Evolutionary conservation across 371 early-diverging fungal genomes (phyloP), one percentile per base, ranked within the genome.

Genomic region (Thermomucor indicae-seudaticae): DNA sequence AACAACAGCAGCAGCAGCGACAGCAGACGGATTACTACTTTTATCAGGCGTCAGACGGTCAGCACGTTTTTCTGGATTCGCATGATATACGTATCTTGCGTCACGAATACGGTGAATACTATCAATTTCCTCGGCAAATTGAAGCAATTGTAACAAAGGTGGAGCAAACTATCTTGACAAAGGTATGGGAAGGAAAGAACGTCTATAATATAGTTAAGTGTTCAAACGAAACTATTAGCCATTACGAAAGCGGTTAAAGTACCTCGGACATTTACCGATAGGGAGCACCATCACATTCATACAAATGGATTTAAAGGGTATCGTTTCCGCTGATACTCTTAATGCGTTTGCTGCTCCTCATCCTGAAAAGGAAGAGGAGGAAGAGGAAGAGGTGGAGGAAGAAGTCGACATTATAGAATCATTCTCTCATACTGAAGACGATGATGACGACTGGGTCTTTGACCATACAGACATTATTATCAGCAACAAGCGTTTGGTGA

Each of bases 11-110:
- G n/a, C n/a, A n/a, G n/a, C n/a, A n/a, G n/a, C n/a, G n/a, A n/a
- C n/a, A n/a, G n/a, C n/a, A 4, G 7, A 20, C 42, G 3, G 63
- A 65, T 39, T 89, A 75, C 51, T 87, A 81, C 65, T 93, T 89
- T 64, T 91, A 89, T 56, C 95, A 93, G 61, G 77, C 89, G 0
- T 74, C 77, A 5, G 93, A 93, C 63, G 97, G 96, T 7, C 91
- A 91, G 52, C 91, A 88, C 62, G 67, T 90, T 20, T 97, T 90
- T 60, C 76, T 97, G 27, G 92, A 95, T 51, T 95, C 96, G 6
- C 69, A 95, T 10, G 90, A 93, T 61, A 85, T 91, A 59, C 85
- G 88, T 24, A 78, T 95, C n/a, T 62, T 97, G 37, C 86, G 86
- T 45, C 76, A 86, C 28, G 86, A 88, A 48, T 87, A 78, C 54